Base-by-base conservation (phyloP, 1,284 basidiomycete species). In the Hortiboletus rubellus region DNA sequence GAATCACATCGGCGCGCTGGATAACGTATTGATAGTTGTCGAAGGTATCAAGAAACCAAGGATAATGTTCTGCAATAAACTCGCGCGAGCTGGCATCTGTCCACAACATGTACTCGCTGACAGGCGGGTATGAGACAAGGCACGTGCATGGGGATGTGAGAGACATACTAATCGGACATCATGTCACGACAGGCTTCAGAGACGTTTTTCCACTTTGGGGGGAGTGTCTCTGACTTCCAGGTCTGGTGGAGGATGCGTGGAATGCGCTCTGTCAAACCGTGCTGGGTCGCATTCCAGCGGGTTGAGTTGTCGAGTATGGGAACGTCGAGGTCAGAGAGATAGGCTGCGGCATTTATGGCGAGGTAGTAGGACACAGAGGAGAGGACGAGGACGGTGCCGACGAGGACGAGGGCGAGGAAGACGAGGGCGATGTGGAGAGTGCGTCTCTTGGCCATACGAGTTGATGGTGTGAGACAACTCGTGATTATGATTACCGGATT, bases 231-330 rank as follows among this genome's bases (percentile, higher is more conserved):
- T 18, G 89, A 88, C 79, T 97, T 98, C 96, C 96, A 99, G 22
- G 97, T 99, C 82, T 98, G 96, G 76, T 99, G 96, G 53, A 99
- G 86, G 65, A 99, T 93, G 50, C 94, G 84, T 2, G 96, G 96
- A 43, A 98, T 89, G 64, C 82, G 85, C 68, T 94, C 87, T 46
- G 83, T 76, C 60, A 79, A 77, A 48, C 78, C 81, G 61, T 85
- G 81, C 41, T 82, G 78, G 17, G 85, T 74, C 31, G 82, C 79
- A 68, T 86, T 85, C 82, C 81, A 85, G 42, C 81, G 78, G 52
- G 78, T 78, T 43, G 76, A 68, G 63, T 77, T 76, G 66, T 79
- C 74, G 66, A 78, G 73, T 58, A 82, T 73, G 59, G 87, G 86
- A 27, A 96, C 85, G 71, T 96, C 92, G 14, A 77, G 73, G 70